These are phyloP conservation scores for Chlorella sp. DNA, from an alignment of 139 green algal genomes.

Conservation along the genomic window DNA sequence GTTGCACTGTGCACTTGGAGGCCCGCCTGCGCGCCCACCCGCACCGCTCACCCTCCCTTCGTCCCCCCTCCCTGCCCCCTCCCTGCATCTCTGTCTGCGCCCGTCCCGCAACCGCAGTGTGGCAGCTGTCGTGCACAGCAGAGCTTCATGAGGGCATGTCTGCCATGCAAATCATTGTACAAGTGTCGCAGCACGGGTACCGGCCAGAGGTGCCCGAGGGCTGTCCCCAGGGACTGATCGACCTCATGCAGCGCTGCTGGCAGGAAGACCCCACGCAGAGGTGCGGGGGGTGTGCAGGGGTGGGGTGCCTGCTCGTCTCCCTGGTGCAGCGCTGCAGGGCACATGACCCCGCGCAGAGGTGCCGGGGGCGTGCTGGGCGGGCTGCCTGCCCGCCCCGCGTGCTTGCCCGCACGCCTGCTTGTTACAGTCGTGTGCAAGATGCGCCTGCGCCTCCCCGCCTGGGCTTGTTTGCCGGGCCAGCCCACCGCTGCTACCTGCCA, in stretches of 20 bases:
- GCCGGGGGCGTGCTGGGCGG: neutral
- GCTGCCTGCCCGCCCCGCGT: neutral
- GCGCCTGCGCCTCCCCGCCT: too few relatives aligned
- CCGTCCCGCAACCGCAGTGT: neutral
- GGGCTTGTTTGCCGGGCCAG: too few relatives aligned
- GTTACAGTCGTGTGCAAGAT: too few relatives aligned
- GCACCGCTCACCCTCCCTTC: neutral
- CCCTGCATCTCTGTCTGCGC: neutral
- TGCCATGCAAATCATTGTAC: slow-evolving; percentile 1
- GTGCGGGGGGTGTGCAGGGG: neutral
- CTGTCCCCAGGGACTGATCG: neutral
- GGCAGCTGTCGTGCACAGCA: neutral
- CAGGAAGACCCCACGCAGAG: neutral
- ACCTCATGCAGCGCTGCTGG: slow-evolving; percentile 30
- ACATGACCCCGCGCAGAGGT: neutral
- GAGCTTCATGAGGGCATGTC: neutral
- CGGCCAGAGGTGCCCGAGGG: neutral
- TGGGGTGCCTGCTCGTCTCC: too few relatives aligned
- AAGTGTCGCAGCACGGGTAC: neutral
- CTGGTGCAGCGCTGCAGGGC: slow-evolving; percentile 22
- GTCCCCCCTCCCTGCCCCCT: neutral
- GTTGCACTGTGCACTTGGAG: too few relatives aligned
- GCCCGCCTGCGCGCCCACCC: neutral
- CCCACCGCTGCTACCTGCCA: too few relatives aligned
- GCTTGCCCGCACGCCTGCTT: neutral